Percentiles rank a stretch among this genome's conserved stretches.
Conservation (phyloP, 352 stramenopile genomes). For the Lagenidium sp. region DNA sequence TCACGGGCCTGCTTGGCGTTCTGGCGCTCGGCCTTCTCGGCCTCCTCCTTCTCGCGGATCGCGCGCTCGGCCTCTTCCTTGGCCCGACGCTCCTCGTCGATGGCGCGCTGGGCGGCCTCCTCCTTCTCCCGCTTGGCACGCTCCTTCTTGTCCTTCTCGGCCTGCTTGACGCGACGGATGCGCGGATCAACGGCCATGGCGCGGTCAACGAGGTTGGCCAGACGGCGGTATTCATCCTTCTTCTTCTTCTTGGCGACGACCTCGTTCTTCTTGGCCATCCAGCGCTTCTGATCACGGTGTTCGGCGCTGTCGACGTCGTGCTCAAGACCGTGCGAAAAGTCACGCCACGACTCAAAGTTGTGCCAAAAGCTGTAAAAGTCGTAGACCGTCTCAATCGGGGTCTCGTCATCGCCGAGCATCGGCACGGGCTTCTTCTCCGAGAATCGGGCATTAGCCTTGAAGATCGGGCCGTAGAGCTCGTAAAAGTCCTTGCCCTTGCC, state of each 20-base stretch:
- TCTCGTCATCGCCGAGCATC: slow-evolving; percentile 44
- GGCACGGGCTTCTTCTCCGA: slow-evolving; percentile 78
- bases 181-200: slow-evolving; percentile 63
- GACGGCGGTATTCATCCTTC: slow-evolving; percentile 81
- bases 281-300: slow-evolving; percentile 81
- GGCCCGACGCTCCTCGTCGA: slow-evolving; percentile 61
- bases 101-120: slow-evolving; percentile 45
- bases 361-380: slow-evolving; percentile 88
- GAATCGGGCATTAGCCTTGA: slow-evolving; percentile 68
- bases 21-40: slow-evolving; percentile 57
- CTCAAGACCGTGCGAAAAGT: slow-evolving; percentile 78
- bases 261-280: slow-evolving; percentile 87
- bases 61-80: slow-evolving; percentile 46
- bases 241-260: slow-evolving; percentile 81
- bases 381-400: slow-evolving; percentile 59
- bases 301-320: slow-evolving; percentile 80
- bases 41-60: slow-evolving; percentile 42
- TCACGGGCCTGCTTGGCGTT: slow-evolving; percentile 71
- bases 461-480: slow-evolving; percentile 77
- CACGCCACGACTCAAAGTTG: slow-evolving; percentile 83
- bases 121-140: slow-evolving; percentile 69
- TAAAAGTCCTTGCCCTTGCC: slow-evolving; percentile 77
- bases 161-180: slow-evolving; percentile 75
- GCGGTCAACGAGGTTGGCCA: slow-evolving; percentile 73
- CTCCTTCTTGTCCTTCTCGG: slow-evolving; percentile 80